Evolutionary conservation across 257 asterid species (phyloP).

Genomic region (Prunella vulgaris): DNA sequence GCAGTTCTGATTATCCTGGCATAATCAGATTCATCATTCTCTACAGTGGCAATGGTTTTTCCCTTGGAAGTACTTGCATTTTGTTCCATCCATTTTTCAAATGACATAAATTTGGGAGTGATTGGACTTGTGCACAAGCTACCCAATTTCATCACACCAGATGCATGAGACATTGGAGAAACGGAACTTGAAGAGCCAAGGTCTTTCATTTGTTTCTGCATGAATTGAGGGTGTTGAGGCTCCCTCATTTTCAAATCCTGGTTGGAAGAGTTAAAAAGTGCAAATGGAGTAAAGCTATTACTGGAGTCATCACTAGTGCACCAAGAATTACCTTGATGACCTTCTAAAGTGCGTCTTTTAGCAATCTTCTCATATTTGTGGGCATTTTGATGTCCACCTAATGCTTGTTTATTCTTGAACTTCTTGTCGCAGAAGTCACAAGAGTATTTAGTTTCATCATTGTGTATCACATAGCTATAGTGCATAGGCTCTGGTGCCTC

Average conservation of each 20-base stretch:
- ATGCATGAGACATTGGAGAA: neutral
- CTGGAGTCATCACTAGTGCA: too few relatives aligned
- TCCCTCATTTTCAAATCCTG: neutral
- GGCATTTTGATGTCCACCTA: constrained; percentile 37
- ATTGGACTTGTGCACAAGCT: neutral
- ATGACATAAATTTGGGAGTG: neutral
- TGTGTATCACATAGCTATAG: neutral
- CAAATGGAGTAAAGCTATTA: constrained; percentile 6
- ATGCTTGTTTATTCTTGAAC: constrained; percentile 26
- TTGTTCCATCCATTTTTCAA: neutral
- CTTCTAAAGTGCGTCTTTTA: neutral
- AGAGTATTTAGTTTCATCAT: constrained; percentile 7
- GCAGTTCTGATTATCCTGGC: neutral
- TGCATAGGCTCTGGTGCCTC: neutral
- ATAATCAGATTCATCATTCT: neutral
- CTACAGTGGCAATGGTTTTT: neutral
- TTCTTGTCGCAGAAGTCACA: constrained; percentile 24
- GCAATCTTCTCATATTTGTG: constrained; percentile 23
- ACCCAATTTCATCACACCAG: neutral
- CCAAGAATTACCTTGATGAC: neutral
- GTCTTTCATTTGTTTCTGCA: constrained; percentile 12
- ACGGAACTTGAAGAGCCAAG: neutral
- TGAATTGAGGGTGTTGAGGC: constrained; percentile 2
- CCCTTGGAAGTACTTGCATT: constrained; percentile 7
- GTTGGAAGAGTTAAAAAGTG: constrained; percentile 14